Evolutionary conservation across 139 green algal species (phyloP).

Genomic region (Volvox africanus): DNA sequence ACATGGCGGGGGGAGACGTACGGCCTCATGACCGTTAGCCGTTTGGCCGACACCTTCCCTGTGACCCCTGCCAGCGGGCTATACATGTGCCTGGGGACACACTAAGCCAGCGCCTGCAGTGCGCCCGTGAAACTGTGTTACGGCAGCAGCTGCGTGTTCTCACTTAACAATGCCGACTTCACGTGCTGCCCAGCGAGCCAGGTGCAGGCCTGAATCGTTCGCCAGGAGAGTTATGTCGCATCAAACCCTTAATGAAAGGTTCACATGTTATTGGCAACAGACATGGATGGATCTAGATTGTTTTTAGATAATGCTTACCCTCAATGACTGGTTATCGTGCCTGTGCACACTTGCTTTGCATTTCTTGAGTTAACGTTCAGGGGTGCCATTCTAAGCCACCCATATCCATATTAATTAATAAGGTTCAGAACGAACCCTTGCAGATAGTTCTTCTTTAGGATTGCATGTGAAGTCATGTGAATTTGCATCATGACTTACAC

Average conservation of each 20-base stretch:
- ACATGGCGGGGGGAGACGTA: background rate
- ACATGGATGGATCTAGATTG: too few relatives aligned
- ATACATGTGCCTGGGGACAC: background rate
- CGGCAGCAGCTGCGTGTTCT: background rate
- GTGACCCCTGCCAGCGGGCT: background rate
- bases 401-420: too few relatives aligned
- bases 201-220: background rate
- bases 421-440: too few relatives aligned
- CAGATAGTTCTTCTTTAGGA: too few relatives aligned
- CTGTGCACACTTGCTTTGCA: too few relatives aligned
- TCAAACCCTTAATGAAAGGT: background rate
- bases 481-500: too few relatives aligned
- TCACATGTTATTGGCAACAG: too few relatives aligned
- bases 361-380: too few relatives aligned
- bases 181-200: background rate
- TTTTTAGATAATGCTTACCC: too few relatives aligned
- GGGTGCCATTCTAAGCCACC: too few relatives aligned
- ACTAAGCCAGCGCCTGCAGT: background rate
- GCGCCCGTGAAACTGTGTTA: background rate
- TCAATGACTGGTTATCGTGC: too few relatives aligned
- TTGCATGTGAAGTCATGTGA: too few relatives aligned
- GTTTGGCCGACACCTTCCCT: background rate
- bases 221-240: background rate
- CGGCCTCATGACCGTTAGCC: background rate
- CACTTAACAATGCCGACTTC: background rate